phyloP scores from a whole-genome alignment of 1,139 yeast species.

The Yamadazyma diddensiae region DNA sequence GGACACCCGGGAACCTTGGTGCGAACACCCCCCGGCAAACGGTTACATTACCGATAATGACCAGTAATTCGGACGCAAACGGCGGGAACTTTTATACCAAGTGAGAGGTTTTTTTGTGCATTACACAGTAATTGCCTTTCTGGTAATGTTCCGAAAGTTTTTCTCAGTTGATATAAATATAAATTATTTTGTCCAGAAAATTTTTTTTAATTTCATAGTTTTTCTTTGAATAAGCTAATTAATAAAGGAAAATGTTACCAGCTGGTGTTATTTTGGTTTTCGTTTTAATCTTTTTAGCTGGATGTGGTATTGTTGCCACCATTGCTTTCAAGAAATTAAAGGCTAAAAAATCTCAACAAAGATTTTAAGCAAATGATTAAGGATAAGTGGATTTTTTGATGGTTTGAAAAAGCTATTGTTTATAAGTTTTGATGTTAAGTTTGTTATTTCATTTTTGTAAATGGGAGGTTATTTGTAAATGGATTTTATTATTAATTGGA shows the following conservation, averaged over 20 bases:
- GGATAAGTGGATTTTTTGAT: constrained; percentile 1
- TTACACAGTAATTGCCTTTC: too few species aligned
- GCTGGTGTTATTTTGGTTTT: constrained; percentile 52
- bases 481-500: not conserved
- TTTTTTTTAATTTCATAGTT: constrained; percentile 5
- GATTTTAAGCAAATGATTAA: constrained; percentile 32
- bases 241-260: constrained; percentile 40
- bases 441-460: not conserved
- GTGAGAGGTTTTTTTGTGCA: not conserved
- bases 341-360: constrained; percentile 46
- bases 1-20: not conserved
- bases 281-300: constrained; percentile 44
- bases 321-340: constrained; percentile 36
- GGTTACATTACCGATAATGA: not conserved
- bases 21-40: not conserved
- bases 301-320: constrained; percentile 34
- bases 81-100: not conserved
- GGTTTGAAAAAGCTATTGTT: constrained; percentile 1
- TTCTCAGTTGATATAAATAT: constrained; percentile 6
- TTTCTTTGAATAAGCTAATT: constrained; percentile 4
- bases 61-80: constrained; percentile 1
- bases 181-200: constrained; percentile 8
- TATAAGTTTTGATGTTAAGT: constrained; percentile 1
- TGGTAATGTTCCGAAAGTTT: too few species aligned
- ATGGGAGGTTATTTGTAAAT: not conserved